Evolutionary conservation across 768 basidiomycete species (phyloP), one percentile per base, ranked within the genome.

Genomic region (Lactifluus pinguis): DNA sequence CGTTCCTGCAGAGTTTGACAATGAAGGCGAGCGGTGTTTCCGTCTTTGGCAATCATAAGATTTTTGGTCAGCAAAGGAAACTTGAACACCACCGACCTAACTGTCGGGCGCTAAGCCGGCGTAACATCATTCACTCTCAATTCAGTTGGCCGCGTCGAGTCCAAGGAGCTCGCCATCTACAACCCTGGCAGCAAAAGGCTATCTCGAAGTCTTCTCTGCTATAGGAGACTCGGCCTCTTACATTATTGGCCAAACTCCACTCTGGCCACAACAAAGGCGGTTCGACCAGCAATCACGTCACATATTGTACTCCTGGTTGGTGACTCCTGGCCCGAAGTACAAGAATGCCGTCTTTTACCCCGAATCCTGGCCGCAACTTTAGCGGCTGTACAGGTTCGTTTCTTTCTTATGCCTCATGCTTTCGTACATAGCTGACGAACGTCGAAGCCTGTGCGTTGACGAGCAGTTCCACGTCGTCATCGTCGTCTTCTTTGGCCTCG

Each of bases 191-290:
- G 42, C 15, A 69, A 65, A 56, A 59, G 64, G n/a, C n/a, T n/a
- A n/a, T 50, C 63, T 61, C 9, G 66, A 68, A 39, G 10, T 41
- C 7, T 76, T 76, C 67, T 73, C 75, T 1, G 67, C 39, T 49
- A 65, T 68, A 36, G 73, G 75, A 3, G 73, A 76, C 65, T 76
- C 72, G 4, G 74, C 75, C 49, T 69, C 74, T 47, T n/a, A 50
- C 13, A 49, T 58, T 38, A 39, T 58, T 29, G 57, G 48, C 17
- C 14, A 51, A 17, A n/a, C 57, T 58, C 34, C 60, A 66, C 57
- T 47, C 45, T 25, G 19, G 45, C n/a, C 9, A 47, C 25, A 21
- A 19, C 45, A 10, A 47, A 25, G 45, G 45, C 21, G 19, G 53
- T 55, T n/a, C n/a, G n/a, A n/a, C n/a, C n/a, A 25, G 65, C 49